phyloP scores from a whole-genome alignment of 2,329 filamentous ascomycete genomes.

The Helminthosporium solani region DNA sequence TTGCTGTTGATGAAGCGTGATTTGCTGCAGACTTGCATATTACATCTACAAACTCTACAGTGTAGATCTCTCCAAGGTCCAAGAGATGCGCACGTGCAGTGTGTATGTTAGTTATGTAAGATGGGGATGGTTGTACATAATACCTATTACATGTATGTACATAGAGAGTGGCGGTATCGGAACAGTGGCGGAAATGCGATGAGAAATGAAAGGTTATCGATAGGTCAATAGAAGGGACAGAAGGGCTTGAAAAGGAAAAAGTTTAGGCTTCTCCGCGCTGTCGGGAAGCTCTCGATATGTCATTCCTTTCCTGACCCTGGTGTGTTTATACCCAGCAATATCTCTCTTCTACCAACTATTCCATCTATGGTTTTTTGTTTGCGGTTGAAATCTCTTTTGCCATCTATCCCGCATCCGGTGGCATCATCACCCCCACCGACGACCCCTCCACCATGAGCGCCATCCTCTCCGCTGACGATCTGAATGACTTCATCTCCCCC shows the following conservation, averaged over 20 bases:
- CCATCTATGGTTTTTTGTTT: no score
- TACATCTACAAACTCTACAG: no score
- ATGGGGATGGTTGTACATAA: no score
- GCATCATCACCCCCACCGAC: constrained; percentile 1
- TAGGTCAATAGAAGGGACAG: constrained; percentile 19
- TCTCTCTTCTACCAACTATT: no score
- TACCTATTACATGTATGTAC: no score
- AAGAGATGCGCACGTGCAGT: no score
- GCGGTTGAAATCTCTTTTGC: not conserved
- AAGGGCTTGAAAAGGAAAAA: constrained; percentile 11
- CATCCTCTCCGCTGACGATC: constrained; percentile 91
- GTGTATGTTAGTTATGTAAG: no score
- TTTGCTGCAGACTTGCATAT: constrained; percentile 4
- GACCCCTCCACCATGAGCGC: constrained; percentile 71
- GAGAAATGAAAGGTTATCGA: constrained; percentile 28
- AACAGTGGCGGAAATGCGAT: constrained; percentile 21
- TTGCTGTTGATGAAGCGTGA: constrained; percentile 15
- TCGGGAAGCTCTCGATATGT: not conserved
- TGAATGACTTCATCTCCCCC: constrained; percentile 98
- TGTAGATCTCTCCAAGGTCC: no score
- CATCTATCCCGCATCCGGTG: not conserved
- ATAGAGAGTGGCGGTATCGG: constrained; percentile 7
- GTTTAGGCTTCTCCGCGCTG: constrained; percentile 7
- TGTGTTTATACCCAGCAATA: no score
- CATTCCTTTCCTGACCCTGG: not conserved